Evolutionary conservation across 179 eudicot genomes (phyloP), one percentile per base, ranked within the genome.

Genomic region (Camellia oleifera): DNA sequence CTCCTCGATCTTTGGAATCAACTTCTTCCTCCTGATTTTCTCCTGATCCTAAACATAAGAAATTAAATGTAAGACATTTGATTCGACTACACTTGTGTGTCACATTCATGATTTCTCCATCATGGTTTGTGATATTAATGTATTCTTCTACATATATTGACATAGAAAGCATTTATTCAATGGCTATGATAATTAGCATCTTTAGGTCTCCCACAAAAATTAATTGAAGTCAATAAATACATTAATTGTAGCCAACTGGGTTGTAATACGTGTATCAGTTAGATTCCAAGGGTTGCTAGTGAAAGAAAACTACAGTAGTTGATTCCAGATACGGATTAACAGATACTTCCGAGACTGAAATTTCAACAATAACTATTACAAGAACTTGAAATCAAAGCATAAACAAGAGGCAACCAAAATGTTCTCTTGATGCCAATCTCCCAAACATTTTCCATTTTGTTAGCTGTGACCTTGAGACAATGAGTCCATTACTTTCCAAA

Each of bases 11-110:
- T 80, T 90, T 73, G 85, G 75, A 65, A 84, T 78, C 72, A 78
- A 54, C 88, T 87, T 92, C 89, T 89, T 93, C 90, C 83, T 86
- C 85, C 82, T 90, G 69, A 84, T 82, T 78, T 88, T 93, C 87
- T 91, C 98, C 81, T 84, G 82, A 80, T 81, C 79, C 84, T 83
- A 60, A 57, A 77, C 7, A 79, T n/a, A 44, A 69, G 15, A 65
- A 10, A 48, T 5, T 23, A 26, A 68, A 46, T 45, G 46, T 2
- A 18, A 70, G 10, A 61, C 13, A 82, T 53, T n/a, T 23, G 48
- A 26, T 74, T 44, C 15, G 66, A 65, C 11, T 8, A 3, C 1
- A 8, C 44, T 65, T 9, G 69, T 9, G 69, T 2, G 14, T 23
- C 42, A 20, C 17, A 65, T 65, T 65, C 69, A 23, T 65, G 69